Evolutionary conservation across 768 basidiomycete species (phyloP).

Genomic region (Mycena olivaceomarginata): DNA sequence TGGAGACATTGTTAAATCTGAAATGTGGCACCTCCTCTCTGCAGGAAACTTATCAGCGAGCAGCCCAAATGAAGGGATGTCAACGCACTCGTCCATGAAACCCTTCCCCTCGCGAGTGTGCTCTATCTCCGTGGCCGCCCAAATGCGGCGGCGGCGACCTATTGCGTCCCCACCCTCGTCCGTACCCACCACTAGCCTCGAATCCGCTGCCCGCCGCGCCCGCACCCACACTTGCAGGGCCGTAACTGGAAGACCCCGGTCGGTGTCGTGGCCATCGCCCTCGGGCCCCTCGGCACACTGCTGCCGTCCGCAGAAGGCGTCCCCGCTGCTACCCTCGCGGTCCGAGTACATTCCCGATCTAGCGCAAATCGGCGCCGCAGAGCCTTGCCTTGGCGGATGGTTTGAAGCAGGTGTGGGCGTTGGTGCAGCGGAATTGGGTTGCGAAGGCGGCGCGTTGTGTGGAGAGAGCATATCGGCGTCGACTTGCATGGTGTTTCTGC

Average conservation of each 20-base stretch:
- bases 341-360: conserved; percentile 42
- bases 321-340: conserved; percentile 24
- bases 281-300: conserved; percentile 33
- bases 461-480: conserved; percentile 10
- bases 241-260: conserved; percentile 26
- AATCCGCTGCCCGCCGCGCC: not conserved
- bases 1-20: conserved; percentile 33
- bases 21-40: conserved; percentile 28
- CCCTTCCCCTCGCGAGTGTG: too few species aligned
- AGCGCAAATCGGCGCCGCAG: conserved; percentile 22
- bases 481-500: conserved; percentile 7
- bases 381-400: conserved; percentile 13
- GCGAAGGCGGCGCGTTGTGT: conserved; percentile 23
- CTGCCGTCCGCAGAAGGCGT: conserved; percentile 22
- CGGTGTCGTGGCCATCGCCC: conserved; percentile 38
- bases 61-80: not conserved
- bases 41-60: not conserved
- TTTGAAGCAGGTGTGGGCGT: not conserved
- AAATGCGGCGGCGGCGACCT: conserved; percentile 37
- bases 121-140: too few species aligned
- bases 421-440: not conserved
- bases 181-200: conserved; percentile 27
- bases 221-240: not conserved
- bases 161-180: conserved; percentile 27
- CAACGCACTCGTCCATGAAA: conserved; percentile 38